Evolutionary conservation across 345 rosid genomes (phyloP).

Genomic region (Erucastrum elatum): DNA sequence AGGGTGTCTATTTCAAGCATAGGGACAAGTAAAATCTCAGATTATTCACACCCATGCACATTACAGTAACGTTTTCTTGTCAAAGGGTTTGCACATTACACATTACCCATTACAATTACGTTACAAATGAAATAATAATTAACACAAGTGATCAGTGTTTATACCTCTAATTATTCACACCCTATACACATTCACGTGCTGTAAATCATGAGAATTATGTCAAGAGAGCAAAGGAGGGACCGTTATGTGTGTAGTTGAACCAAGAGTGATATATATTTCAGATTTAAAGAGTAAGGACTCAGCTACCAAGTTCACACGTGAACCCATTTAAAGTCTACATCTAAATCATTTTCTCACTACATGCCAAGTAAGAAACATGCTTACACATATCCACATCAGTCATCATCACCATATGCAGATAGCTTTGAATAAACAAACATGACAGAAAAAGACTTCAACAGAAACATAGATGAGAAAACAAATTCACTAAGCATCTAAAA

Average conservation of each 20-base stretch:
- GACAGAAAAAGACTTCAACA: slow-evolving; percentile 14
- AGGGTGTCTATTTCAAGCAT: background rate
- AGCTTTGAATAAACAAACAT: slow-evolving; percentile 16
- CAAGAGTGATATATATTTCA: slow-evolving; percentile 13
- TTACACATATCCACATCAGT: slow-evolving; percentile 27
- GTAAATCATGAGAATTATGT: background rate
- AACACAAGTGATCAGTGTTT: background rate
- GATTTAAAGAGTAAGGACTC: slow-evolving; percentile 18
- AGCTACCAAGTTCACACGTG: slow-evolving; percentile 30
- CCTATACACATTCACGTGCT: slow-evolving; percentile 16
- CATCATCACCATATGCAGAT: slow-evolving; percentile 22
- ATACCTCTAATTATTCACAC: background rate
- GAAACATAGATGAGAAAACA: slow-evolving; percentile 14
- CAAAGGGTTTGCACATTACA: too few species aligned
- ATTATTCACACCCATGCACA: background rate
- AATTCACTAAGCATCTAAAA: slow-evolving; percentile 20
- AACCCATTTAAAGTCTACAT: slow-evolving; percentile 5
- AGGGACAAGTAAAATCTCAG: background rate
- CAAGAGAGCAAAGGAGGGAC: slow-evolving; percentile 27
- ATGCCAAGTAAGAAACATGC: slow-evolving; percentile 23
- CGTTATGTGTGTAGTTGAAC: slow-evolving; percentile 17
- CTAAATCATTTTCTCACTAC: slow-evolving; percentile 24
- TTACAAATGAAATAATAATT: background rate
- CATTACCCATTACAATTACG: background rate
- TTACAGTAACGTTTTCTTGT: background rate